Base-by-base conservation (phyloP, 495 filamentous ascomycete genomes). In the Penicillium taxi region DNA sequence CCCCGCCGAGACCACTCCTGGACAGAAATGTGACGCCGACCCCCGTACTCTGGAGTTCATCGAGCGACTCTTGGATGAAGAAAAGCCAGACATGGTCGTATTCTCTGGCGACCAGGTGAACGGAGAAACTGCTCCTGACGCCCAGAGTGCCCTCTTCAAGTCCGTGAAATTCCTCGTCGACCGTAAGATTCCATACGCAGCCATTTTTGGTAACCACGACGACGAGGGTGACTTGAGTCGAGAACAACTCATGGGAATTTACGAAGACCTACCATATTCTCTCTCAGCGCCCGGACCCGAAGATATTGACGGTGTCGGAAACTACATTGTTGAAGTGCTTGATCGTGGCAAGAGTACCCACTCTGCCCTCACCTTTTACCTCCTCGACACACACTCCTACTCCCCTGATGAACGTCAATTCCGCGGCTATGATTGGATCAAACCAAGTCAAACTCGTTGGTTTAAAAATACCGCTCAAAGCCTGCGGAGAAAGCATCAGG, bases 131-230 rank as follows among this genome's bases (percentile, higher is more conserved):
- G 77, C 91, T 2, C 84, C 81, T 13, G 91, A 98, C 70, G 78
- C 80, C n/a, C 89, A 94, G 57, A 86, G 76, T 47, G 86, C 90
- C 5, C 77, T 98, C 32, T 94, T 94, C 69, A 98, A 98, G 61
- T 86, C 87, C 42, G 87, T 86, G 12, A 81, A 86, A 41, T 67
- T 90, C 3, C 75, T 98, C 32, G 81, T 90, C 42, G 76, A 86
- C 52, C 86, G 81, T 53, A 82, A 84, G 46, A 83, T 95, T 26
- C 93, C 91, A 0, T 98, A 90, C 49, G 90, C 87, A 24, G 78
- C 81, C 31, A 96, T 98, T 37, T 94, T 96, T 51, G 91, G 91
- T 26, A 98, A 98, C 55, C 91, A 98, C 59, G 91, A 98, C 55
- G 88, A 96, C 55, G 90, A 96, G 68, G 84, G 84, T 11, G 73